Evolutionary conservation across 208 protist genomes (phyloP).

Genomic region (Crithidia acanthocephali): DNA sequence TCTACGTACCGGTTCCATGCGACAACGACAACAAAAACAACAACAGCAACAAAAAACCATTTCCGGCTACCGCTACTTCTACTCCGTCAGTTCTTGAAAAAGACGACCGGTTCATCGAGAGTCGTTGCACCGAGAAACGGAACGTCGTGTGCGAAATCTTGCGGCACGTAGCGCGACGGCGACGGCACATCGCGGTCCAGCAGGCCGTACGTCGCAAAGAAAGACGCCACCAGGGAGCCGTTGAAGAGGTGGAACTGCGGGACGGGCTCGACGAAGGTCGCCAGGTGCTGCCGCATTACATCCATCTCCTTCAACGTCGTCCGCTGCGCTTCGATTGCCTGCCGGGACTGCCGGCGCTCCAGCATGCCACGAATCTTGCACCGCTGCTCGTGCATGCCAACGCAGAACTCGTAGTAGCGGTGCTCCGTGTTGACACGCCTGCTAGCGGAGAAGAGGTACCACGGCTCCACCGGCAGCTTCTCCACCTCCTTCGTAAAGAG

Average conservation of each 20-base stretch:
- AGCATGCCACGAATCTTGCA: constrained; percentile 67
- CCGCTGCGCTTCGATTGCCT: constrained; percentile 62
- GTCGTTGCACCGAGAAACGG: constrained; percentile 70
- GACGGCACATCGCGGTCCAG: constrained; percentile 68
- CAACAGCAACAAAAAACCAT: not conserved
- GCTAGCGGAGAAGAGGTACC: constrained; percentile 88
- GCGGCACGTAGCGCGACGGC: constrained; percentile 81
- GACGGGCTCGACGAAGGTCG: constrained; percentile 38
- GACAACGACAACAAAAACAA: too few species aligned
- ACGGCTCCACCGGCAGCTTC: constrained; percentile 66
- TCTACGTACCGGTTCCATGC: too few species aligned
- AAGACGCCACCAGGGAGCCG: constrained; percentile 82
- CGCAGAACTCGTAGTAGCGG: constrained; percentile 78
- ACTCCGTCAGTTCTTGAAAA: constrained; percentile 69
- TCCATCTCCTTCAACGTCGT: constrained; percentile 75
- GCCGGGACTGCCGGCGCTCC: constrained; percentile 36
- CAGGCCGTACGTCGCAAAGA: constrained; percentile 77
- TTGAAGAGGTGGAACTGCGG: constrained; percentile 75
- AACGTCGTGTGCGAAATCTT: constrained; percentile 86
- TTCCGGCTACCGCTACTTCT: not conserved
- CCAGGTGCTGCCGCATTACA: constrained; percentile 69
- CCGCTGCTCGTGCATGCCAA: constrained; percentile 73
- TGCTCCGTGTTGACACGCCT: constrained; percentile 64
- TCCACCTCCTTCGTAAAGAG: constrained; percentile 64
- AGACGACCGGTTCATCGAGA: constrained; percentile 81